Conservation (phyloP, 2,329 filamentous ascomycete species). For the Arthrobotrys iridis region DNA sequence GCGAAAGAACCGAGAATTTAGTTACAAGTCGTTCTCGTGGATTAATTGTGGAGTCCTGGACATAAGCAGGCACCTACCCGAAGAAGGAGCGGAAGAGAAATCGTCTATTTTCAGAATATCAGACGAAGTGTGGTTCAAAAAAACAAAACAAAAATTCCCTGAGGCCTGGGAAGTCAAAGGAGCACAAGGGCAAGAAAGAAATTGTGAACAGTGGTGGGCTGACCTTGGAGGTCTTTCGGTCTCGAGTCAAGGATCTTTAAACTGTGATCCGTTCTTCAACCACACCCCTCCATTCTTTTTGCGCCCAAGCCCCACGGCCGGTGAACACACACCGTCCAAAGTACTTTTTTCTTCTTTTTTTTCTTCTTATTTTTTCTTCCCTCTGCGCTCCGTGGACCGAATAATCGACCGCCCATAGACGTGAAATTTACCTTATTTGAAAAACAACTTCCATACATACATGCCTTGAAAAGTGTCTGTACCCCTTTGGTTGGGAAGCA, state of each 20-base stretch:
- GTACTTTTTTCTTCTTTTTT: slow-evolving; percentile 38
- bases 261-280: slow-evolving; percentile 50
- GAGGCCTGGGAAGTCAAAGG: slow-evolving; percentile 5
- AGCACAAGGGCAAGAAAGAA: slow-evolving; percentile 17
- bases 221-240: slow-evolving; percentile 36
- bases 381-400: slow-evolving; percentile 26
- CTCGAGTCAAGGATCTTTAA: slow-evolving; percentile 48
- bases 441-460: slow-evolving; percentile 41
- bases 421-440: slow-evolving; percentile 52
- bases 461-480: slow-evolving; percentile 16
- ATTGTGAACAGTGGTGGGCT: slow-evolving; percentile 44
- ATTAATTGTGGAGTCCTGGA: slow-evolving; percentile 24
- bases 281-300: slow-evolving; percentile 37
- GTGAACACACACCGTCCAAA: slow-evolving; percentile 27
- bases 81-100: slow-evolving; percentile 53
- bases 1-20: slow-evolving; percentile 41
- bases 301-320: slow-evolving; percentile 52
- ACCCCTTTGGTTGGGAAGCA: slow-evolving; percentile 53
- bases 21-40: slow-evolving; percentile 15
- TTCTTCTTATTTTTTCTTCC: neutral
- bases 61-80: slow-evolving; percentile 52
- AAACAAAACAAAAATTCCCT: slow-evolving; percentile 27
- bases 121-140: slow-evolving; percentile 49
- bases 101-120: slow-evolving; percentile 55
- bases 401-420: slow-evolving; percentile 34